Evolutionary conservation across 805 yeast species (phyloP), one percentile per base, ranked within the genome.

Genomic region (Blastobotrys mokoenaii): DNA sequence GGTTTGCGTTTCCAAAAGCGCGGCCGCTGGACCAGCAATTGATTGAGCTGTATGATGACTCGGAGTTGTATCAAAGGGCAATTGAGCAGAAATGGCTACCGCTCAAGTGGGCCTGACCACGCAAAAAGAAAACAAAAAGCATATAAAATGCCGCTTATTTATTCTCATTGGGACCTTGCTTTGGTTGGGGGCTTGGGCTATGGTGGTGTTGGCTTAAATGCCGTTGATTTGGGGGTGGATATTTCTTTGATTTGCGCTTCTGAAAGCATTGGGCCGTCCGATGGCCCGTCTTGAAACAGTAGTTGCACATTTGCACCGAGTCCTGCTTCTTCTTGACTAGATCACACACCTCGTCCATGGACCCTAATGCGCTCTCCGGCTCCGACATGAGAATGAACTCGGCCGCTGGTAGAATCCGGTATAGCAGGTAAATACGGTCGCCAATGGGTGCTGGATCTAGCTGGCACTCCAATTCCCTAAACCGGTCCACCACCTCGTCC

Each of bases 1-100:
- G 90, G 57, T 93, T 88, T 68, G 95, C 97, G 6, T 83, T 83
- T 44, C 98, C 98, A 8, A 93, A 93, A 64, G 93, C 88, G 46
- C 72, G 98, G 52, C 95, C 97, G 12, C 71, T 93, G 69, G 98
- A 93, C 65, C 96, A 88, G 62, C 96, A 90, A 62, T 84, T 90
- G 57, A 90, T 90, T 48, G 98, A 93, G 65, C 70, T 87, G 70
- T 90, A 84, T 61, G 82, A 88, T 56, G 84, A 79, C 43, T 59
- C 66, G 3, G 80, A 76, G 46, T 76, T 84, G n/a, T 71, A 69
- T 12, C 62, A 71, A 38, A 72, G 69, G 51, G 88, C 88, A 3
- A 54, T 57, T 3, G 60, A 69, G 34, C 66, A 72, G 35, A 61
- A 70, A 7, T 77, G 88, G 76, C 62, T 86, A 45, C 94, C 95